Evolutionary conservation across 441 rosid genomes (phyloP).

Genomic region (Adansonia madagascariensis): DNA sequence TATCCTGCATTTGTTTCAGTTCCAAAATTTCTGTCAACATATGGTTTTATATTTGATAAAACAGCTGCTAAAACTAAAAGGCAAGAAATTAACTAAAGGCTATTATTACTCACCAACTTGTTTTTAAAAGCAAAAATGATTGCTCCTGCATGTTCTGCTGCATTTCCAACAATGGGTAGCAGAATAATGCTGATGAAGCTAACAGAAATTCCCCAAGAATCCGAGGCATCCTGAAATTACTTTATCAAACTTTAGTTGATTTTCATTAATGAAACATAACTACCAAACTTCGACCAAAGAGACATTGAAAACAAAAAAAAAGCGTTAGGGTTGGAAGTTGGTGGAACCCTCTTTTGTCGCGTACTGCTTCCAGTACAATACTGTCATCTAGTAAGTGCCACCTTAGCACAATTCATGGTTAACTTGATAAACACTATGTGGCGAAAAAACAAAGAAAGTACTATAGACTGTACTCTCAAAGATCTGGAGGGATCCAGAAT

Average conservation of each 20-base stretch:
- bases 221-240: conserved; percentile 62
- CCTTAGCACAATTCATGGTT: neutral
- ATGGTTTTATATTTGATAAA: neutral
- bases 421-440: neutral
- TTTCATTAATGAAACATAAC: neutral
- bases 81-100: neutral
- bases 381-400: neutral
- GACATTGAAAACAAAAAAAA: neutral
- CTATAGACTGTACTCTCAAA: neutral
- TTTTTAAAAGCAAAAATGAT: conserved; percentile 86
- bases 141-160: conserved; percentile 96
- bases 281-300: neutral
- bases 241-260: neutral
- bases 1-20: conserved; percentile 55
- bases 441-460: neutral
- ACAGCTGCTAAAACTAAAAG: neutral
- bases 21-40: neutral
- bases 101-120: conserved; percentile 57
- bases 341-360: neutral
- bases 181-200: conserved; percentile 81
- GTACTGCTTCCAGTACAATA: neutral
- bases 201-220: conserved; percentile 86
- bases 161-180: conserved; percentile 92
- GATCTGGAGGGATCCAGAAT: neutral
- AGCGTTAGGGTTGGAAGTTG: neutral